phyloP scores from a whole-genome alignment of 1,284 basidiomycete species.

The Ganoderma lucidum region DNA sequence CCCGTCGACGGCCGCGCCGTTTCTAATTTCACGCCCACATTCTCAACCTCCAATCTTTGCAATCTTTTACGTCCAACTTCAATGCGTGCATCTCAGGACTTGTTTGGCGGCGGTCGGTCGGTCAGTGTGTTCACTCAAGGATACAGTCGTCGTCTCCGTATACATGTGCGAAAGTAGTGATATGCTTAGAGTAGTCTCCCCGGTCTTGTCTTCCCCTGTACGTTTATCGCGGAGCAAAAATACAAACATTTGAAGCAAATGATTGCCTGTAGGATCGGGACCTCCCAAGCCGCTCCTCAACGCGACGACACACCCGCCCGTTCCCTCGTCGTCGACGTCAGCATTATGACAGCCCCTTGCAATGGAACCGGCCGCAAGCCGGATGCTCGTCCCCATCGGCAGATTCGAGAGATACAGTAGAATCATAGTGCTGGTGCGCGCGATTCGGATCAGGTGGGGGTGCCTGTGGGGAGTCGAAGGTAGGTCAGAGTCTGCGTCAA shows the following conservation, averaged over 20 bases:
- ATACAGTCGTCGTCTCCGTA: not conserved
- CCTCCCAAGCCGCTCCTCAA: too few relatives aligned
- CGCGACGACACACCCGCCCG: too few relatives aligned
- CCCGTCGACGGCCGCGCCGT: not conserved
- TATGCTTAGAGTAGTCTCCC: constrained; percentile 1
- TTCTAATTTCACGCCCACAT: not conserved
- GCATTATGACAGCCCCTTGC: too few relatives aligned
- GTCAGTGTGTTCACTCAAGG: not conserved
- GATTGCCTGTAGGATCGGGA: too few relatives aligned
- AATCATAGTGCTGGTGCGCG: too few relatives aligned
- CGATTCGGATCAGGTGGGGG: too few relatives aligned
- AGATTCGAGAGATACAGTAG: too few relatives aligned
- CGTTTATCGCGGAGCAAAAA: constrained; percentile 1
- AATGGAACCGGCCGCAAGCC: too few relatives aligned
- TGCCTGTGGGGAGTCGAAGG: too few relatives aligned
- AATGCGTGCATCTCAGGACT: not conserved
- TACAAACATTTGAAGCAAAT: not conserved
- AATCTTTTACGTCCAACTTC: not conserved
- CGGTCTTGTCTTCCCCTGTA: not conserved
- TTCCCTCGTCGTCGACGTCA: too few relatives aligned
- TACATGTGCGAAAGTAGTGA: not conserved
- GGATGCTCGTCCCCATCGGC: too few relatives aligned
- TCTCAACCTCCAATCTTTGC: not conserved
- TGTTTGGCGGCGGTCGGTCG: not conserved
- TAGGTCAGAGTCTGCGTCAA: too few relatives aligned